A percentile compares a stretch with the other conserved stretches of the same genome.
Evolutionary conservation across 2,329 filamentous ascomycete species (phyloP).

Genomic region (Thermoascus crustaceus): DNA sequence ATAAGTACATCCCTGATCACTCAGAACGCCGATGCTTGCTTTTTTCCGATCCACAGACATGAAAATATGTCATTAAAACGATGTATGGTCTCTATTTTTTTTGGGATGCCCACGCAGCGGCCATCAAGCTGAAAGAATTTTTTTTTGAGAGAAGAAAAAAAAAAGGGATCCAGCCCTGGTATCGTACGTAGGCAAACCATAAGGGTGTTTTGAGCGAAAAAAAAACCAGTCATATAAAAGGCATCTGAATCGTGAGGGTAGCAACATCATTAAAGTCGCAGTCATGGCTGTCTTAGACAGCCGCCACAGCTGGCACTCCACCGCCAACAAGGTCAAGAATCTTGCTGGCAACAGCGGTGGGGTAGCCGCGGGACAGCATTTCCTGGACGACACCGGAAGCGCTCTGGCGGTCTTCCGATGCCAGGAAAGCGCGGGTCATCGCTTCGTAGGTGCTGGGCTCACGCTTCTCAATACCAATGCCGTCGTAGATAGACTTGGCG

Average conservation of each 20-base stretch:
- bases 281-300: slow-evolving; percentile 17
- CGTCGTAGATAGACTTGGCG: slow-evolving; percentile 69
- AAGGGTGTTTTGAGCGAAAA: background rate
- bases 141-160: too few species aligned
- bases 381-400: slow-evolving; percentile 77
- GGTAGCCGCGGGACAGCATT: slow-evolving; percentile 85
- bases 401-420: slow-evolving; percentile 67
- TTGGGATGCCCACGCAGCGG: slow-evolving; percentile 7
- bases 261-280: too few species aligned
- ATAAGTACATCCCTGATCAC: slow-evolving; percentile 8
- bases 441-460: slow-evolving; percentile 98
- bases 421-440: slow-evolving; percentile 89
- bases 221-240: too few species aligned
- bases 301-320: slow-evolving; percentile 14
- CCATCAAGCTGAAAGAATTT: slow-evolving; percentile 19
- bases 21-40: slow-evolving; percentile 14
- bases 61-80: too few species aligned
- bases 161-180: slow-evolving; percentile 29
- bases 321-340: slow-evolving; percentile 76
- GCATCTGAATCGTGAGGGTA: too few species aligned
- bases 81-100: background rate
- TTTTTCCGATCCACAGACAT: background rate
- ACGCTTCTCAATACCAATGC: slow-evolving; percentile 67
- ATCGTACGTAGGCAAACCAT: slow-evolving; percentile 12
- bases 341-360: slow-evolving; percentile 84